Conservation (phyloP, 257 asterid species). For the Fraxinus quadrangulata region DNA sequence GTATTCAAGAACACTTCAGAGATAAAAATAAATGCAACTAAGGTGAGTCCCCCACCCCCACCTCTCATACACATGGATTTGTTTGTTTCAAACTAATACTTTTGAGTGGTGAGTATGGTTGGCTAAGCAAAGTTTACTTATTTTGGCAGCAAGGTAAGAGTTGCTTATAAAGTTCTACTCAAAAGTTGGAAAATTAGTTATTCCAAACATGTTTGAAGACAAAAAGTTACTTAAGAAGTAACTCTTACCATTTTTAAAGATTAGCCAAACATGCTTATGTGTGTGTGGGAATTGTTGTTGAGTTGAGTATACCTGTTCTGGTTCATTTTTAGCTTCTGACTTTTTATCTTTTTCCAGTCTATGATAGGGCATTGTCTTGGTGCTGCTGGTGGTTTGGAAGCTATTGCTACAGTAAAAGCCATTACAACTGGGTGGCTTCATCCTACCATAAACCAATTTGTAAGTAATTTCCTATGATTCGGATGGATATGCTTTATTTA, state of each 20-base stretch:
- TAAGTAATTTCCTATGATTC: conserved; percentile 34
- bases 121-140: not conserved
- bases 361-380: conserved; percentile 98
- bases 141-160: not conserved
- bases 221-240: not conserved
- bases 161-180: not conserved
- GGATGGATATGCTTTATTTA: not conserved
- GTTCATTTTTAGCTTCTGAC: conserved; percentile 14
- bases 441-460: conserved; percentile 85
- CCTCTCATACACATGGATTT: not conserved
- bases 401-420: conserved; percentile 88
- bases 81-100: not conserved
- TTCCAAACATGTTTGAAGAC: not conserved
- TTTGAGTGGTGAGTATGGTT: not conserved
- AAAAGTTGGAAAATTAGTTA: not conserved
- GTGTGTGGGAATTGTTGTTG: not conserved
- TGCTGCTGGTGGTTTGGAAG: conserved; percentile 97
- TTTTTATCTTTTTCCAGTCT: conserved; percentile 52
- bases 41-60: conserved; percentile 43
- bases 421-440: conserved; percentile 93
- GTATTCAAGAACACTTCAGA: conserved; percentile 78
- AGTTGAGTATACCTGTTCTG: not conserved
- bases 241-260: not conserved
- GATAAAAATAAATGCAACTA: conserved; percentile 87
- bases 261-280: not conserved